Conservation (phyloP, 352 stramenopile species). For the Hyaloperonospora arabidopsidis region DNA sequence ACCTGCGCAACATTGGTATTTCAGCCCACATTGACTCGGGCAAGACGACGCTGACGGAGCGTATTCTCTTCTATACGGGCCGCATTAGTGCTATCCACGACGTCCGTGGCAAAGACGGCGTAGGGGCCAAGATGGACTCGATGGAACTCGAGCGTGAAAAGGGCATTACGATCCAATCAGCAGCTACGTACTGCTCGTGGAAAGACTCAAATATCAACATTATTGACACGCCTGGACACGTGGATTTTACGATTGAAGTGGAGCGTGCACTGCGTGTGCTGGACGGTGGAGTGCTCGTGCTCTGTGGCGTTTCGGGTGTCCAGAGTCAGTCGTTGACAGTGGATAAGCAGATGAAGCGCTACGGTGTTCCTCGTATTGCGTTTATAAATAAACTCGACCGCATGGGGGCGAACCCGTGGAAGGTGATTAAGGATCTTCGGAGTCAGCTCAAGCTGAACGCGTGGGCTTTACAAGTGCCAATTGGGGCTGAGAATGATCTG, state of each 20-base stretch:
- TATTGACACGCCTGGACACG: conserved; percentile 99
- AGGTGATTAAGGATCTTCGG: conserved; percentile 91
- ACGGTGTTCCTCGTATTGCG: conserved; percentile 96
- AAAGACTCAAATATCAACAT: conserved; percentile 99
- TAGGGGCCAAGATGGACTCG: conserved; percentile 99
- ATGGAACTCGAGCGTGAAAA: conserved; percentile 99
- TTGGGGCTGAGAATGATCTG: conserved; percentile 93
- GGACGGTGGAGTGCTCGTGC: conserved; percentile 94
- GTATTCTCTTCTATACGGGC: conserved; percentile 99
- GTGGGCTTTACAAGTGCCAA: conserved; percentile 93
- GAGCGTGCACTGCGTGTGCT: conserved; percentile 96
- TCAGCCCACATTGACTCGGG: conserved; percentile 96
- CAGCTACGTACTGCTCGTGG: conserved; percentile 94
- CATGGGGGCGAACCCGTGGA: conserved; percentile 93
- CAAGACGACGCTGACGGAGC: conserved; percentile 99
- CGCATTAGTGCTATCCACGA: conserved; percentile 96
- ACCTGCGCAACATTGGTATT: conserved; percentile 93
- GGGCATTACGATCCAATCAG: conserved; percentile 99
- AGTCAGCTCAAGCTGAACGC: conserved; percentile 97
- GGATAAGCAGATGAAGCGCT: conserved; percentile 99
- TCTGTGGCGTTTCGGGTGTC: conserved; percentile 89
- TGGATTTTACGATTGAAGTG: conserved; percentile 99
- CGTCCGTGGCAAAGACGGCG: conserved; percentile 94
- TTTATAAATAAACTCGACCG: conserved; percentile 99
- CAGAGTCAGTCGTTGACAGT: conserved; percentile 98